A percentile compares a stretch with the other conserved stretches of the same genome.
phyloP scores from a whole-genome alignment of 768 basidiomycete species.

The Boletus reticulatus region DNA sequence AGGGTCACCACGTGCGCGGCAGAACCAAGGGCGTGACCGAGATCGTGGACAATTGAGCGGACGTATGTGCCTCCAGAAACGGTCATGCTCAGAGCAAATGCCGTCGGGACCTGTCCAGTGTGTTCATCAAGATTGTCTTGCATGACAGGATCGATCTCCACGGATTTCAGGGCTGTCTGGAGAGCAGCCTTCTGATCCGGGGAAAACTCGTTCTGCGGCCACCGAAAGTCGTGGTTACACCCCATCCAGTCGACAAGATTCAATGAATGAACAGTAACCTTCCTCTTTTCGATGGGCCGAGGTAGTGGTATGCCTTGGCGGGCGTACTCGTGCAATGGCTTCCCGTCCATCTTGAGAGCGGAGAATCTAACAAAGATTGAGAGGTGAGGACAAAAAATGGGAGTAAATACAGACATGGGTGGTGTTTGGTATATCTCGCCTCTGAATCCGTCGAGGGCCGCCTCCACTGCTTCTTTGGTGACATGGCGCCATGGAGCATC shows the following conservation, averaged over 20 bases:
- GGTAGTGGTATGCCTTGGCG: conserved; percentile 88
- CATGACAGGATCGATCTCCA: conserved; percentile 39
- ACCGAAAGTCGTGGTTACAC: conserved; percentile 67
- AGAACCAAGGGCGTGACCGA: conserved; percentile 78
- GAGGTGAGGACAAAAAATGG: neutral
- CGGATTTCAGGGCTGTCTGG: conserved; percentile 56
- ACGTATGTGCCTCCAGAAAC: conserved; percentile 98
- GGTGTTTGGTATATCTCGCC: conserved; percentile 91
- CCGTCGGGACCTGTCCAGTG: conserved; percentile 52
- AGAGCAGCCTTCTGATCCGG: conserved; percentile 69
- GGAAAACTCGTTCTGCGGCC: conserved; percentile 71
- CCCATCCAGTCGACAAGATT: conserved; percentile 80
- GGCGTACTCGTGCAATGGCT: conserved; percentile 93
- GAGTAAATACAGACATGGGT: conserved; percentile 64
- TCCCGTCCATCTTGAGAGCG: conserved; percentile 98
- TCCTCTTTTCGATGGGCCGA: conserved; percentile 86
- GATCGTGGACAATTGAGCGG: conserved; percentile 91
- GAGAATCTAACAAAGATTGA: conserved; percentile 67
- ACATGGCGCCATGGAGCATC: conserved; percentile 81
- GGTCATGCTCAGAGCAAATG: conserved; percentile 87
- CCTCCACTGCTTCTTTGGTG: conserved; percentile 72
- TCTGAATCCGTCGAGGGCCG: conserved; percentile 65
- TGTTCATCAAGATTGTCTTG: conserved; percentile 32
- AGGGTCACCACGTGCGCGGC: conserved; percentile 94
- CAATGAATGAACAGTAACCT: conserved; percentile 78